Conservation (phyloP, 2,329 filamentous ascomycete species). For the Capronia epimyces region DNA sequence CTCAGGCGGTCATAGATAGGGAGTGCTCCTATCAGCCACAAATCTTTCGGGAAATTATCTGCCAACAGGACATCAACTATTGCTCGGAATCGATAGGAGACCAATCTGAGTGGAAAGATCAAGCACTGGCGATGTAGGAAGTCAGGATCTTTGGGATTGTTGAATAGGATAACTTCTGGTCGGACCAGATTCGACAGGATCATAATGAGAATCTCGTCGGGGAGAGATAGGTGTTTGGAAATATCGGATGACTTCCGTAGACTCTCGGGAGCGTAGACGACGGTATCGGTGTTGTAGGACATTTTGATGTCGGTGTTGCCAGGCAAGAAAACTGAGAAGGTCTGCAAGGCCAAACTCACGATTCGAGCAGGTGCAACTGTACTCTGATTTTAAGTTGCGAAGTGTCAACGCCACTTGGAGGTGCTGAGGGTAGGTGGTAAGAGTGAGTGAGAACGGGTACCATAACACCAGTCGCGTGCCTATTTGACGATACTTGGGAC, state of each 20-base stretch:
- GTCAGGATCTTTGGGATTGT: neutral
- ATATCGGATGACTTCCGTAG: neutral
- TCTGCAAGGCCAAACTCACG: neutral
- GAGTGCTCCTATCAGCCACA: conserved; percentile 1
- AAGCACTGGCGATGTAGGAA: neutral
- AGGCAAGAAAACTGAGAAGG: neutral
- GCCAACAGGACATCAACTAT: neutral
- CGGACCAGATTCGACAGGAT: conserved; percentile 3
- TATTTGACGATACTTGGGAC: neutral
- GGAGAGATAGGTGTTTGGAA: neutral
- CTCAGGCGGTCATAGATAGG: neutral
- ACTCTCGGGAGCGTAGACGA: neutral
- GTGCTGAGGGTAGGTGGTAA: too few species aligned
- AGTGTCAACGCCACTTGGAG: too few species aligned
- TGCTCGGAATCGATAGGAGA: conserved; percentile 3
- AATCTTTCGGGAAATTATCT: neutral
- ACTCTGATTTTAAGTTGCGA: too few species aligned
- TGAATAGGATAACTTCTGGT: neutral
- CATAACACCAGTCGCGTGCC: neutral
- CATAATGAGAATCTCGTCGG: conserved; percentile 1
- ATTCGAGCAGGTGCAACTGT: neutral
- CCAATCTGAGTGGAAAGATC: neutral
- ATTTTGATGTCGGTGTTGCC: neutral
- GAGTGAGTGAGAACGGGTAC: neutral
- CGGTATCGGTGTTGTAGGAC: neutral